Base-by-base conservation (phyloP, 352 stramenopile genomes). In the Blastocystis sp. region DNA sequence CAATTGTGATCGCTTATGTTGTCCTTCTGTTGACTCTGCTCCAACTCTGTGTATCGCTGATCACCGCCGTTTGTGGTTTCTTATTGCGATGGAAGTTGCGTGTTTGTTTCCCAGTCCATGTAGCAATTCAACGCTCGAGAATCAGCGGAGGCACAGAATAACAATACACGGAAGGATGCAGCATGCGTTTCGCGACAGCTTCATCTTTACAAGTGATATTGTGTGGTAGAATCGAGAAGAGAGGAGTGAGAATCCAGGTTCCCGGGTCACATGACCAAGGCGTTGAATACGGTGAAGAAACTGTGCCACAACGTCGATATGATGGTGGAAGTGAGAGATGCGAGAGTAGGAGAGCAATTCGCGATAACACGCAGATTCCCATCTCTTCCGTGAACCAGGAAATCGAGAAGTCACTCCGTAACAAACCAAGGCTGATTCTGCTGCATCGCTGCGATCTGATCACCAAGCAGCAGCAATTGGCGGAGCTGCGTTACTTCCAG, bases 321-420 rank as follows among this genome's bases (percentile, higher is more conserved):
- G 9, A 88, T 88, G 64, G 64, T 88, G 7, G 78, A 88, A 78
- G 78, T 88, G 21, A 60, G 78, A n/a, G 78, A 88, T 62, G 78
- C 78, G 38, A 9, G 78, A 40, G 67, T 88, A 64, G 34, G 4
- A 59, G 14, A 1, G 2, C 5, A 4, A 19, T 14, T 52, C 61
- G 11, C 0, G 21, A 17, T 23, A 9, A 2, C 60, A 78, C 7
- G 14, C 78, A 79, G 78, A 88, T 88, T 48, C 64, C 78, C 4
- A 11, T 79, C 28, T 88, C 67, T 41, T 79, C 64, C 38, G 41
- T 88, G 41, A 79, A 88, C 21, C 45, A 14, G 10, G 74, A 67
- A 38, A 69, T 84, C 48, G 74, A 84, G 45, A 66, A 67, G 60
- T 28, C 74, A n/a, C 48, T 84, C 34, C 2, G 2, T 0, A 84